Conservation (phyloP, 2,329 filamentous ascomycete species). For the Hymenoscyphus infarciens region DNA sequence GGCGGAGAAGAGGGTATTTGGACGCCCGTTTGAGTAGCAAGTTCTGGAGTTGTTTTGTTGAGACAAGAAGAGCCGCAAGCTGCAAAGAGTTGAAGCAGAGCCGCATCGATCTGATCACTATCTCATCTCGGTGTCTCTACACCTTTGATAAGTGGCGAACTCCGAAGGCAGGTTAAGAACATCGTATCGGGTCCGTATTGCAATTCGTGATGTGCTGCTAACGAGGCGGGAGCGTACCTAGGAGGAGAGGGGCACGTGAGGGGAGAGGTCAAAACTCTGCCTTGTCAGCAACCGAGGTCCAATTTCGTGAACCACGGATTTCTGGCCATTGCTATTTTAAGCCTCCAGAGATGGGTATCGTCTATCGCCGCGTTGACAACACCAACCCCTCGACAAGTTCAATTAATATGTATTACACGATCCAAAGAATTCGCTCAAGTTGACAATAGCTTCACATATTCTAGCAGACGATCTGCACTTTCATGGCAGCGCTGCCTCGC, state of each 20-base stretch:
- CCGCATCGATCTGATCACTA: too few relatives aligned
- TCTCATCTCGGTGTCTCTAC: too few relatives aligned
- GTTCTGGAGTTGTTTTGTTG: neutral
- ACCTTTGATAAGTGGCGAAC: too few relatives aligned
- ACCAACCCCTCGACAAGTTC: neutral
- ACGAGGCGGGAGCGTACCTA: too few relatives aligned
- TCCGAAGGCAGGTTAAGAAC: too few relatives aligned
- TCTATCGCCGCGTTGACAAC: neutral
- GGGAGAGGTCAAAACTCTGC: neutral
- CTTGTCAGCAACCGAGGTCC: constrained; percentile 1
- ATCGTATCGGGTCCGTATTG: too few relatives aligned
- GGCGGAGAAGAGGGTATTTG: neutral
- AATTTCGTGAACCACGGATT: neutral
- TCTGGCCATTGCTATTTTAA: neutral
- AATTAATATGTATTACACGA: neutral
- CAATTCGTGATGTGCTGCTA: too few relatives aligned
- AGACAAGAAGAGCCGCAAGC: neutral
- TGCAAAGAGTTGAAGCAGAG: too few relatives aligned
- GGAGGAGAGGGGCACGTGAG: neutral
- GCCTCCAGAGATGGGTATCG: too few relatives aligned
- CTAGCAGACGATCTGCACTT: neutral
- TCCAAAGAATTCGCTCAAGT: neutral
- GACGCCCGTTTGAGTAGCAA: neutral
- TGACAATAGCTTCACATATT: neutral
- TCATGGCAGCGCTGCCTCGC: constrained; percentile 6